phyloP scores from a whole-genome alignment of 140 eudicot genomes.

The Bidens hawaiensis region DNA sequence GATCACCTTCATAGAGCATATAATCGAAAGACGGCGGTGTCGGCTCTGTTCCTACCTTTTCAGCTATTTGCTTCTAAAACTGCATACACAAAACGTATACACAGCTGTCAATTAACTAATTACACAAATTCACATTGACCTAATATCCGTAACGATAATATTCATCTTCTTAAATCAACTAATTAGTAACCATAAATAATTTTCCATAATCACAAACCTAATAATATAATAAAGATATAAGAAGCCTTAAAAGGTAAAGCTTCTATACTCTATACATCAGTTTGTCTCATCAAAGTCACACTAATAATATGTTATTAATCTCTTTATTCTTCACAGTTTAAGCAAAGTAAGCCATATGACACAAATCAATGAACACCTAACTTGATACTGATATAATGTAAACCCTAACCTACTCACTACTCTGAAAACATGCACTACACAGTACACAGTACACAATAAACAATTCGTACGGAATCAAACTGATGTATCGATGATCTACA shows the following conservation, averaged over 20 bases:
- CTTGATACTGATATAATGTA: background rate
- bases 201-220: background rate
- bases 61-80: conserved; percentile 40
- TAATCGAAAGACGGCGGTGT: conserved; percentile 53
- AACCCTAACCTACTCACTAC: conserved; percentile 12
- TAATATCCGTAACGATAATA: background rate
- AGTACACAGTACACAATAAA: too few species aligned
- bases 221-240: background rate
- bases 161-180: background rate
- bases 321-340: background rate
- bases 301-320: background rate
- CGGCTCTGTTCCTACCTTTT: conserved; percentile 29
- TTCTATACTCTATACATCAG: background rate
- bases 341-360: background rate
- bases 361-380: conserved; percentile 2
- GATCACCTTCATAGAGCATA: conserved; percentile 84
- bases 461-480: background rate
- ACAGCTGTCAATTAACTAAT: background rate
- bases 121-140: background rate
- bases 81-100: background rate
- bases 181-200: background rate
- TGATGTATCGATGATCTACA: background rate
- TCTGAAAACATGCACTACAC: background rate
- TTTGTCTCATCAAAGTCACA: background rate
- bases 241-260: background rate